Conservation (phyloP, 306 rosid species). For the Casuarina glauca region DNA sequence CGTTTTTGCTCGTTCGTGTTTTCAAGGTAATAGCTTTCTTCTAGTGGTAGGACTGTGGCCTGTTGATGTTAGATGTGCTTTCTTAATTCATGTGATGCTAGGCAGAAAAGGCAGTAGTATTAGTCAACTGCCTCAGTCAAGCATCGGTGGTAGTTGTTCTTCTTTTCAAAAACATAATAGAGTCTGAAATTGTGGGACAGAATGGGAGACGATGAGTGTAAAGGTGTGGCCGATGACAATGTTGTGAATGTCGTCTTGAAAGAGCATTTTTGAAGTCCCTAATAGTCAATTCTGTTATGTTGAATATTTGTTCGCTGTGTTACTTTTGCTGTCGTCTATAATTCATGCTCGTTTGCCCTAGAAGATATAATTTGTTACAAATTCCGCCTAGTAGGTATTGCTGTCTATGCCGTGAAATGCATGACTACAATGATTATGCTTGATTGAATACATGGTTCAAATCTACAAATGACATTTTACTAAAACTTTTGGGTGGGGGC, state of each 20-base stretch:
- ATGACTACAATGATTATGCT: neutral
- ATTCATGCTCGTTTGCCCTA: neutral
- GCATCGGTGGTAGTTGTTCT: neutral
- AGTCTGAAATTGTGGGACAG: neutral
- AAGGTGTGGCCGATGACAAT: neutral
- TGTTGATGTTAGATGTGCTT: neutral
- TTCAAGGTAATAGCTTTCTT: conserved; percentile 65
- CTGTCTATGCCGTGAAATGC: neutral
- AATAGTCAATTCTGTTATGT: neutral
- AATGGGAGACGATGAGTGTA: neutral
- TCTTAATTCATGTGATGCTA: neutral
- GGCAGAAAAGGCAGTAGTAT: neutral
- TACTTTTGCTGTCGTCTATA: neutral
- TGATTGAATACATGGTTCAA: neutral
- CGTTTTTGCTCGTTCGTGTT: conserved; percentile 86
- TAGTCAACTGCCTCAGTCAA: neutral
- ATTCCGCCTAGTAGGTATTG: neutral
- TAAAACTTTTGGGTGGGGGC: neutral
- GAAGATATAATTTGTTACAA: neutral
- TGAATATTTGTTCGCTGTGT: neutral
- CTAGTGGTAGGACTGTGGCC: neutral
- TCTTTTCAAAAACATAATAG: neutral
- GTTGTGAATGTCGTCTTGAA: neutral
- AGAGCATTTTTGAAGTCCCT: neutral
- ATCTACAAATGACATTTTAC: neutral